Conservation (phyloP, 768 basidiomycete species). For the Russula virescens region DNA sequence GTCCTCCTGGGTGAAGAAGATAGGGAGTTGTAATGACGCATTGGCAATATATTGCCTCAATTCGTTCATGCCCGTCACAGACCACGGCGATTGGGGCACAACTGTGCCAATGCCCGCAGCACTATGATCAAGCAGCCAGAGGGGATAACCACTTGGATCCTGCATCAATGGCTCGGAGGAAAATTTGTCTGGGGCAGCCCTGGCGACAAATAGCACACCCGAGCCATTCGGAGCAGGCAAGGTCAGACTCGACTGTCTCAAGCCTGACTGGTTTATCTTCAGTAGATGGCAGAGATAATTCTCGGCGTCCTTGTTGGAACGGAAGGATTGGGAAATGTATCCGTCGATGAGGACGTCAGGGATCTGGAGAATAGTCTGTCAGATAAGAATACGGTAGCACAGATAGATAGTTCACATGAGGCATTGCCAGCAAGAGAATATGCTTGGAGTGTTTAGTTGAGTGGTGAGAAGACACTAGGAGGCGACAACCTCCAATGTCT, state of each 20-base stretch:
- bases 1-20: too few relatives aligned
- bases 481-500: not conserved
- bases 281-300: constrained; percentile 9
- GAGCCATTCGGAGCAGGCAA: too few relatives aligned
- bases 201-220: constrained; percentile 1
- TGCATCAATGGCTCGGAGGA: not conserved
- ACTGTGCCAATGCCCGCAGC: constrained; percentile 8
- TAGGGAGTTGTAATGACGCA: constrained; percentile 2
- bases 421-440: not conserved
- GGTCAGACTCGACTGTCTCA: not conserved
- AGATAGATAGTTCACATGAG: not conserved
- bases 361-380: not conserved
- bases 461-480: not conserved
- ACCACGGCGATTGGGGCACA: constrained; percentile 13
- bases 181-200: not conserved
- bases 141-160: too few relatives aligned
- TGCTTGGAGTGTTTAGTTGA: not conserved
- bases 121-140: constrained; percentile 7
- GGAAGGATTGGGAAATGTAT: too few relatives aligned
- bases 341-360: too few relatives aligned
- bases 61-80: not conserved
- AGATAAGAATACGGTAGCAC: not conserved
- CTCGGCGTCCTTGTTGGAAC: not conserved
- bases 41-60: constrained; percentile 1
- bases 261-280: not conserved